These are phyloP conservation scores for Crithidia thermophila DNA, from an alignment of 208 protist species.

Conservation along the genomic window DNA sequence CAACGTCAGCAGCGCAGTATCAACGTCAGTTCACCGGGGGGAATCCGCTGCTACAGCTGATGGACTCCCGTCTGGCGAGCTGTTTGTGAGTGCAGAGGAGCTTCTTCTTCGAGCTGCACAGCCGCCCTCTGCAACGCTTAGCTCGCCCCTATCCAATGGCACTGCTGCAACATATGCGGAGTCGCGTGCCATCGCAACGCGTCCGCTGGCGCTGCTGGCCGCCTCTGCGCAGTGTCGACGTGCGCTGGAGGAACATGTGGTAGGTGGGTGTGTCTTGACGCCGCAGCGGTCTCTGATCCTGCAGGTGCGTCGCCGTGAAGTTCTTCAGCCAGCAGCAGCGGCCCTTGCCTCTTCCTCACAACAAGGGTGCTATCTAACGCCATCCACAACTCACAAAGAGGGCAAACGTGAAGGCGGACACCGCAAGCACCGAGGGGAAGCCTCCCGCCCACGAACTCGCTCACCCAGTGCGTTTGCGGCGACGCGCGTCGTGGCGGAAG, in stretches of 20 bases:
- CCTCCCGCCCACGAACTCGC: background rate
- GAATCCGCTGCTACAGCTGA: too few relatives aligned
- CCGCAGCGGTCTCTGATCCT: conserved; percentile 45
- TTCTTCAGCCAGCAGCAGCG: too few relatives aligned
- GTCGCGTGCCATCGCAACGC: conserved; percentile 19
- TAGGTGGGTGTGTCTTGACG: conserved; percentile 46
- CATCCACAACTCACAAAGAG: too few relatives aligned
- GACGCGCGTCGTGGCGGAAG: background rate
- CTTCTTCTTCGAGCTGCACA: background rate
- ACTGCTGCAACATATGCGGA: too few relatives aligned
- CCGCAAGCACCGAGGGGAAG: background rate
- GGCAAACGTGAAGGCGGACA: background rate
- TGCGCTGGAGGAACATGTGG: conserved; percentile 36
- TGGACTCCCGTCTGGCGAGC: too few relatives aligned
- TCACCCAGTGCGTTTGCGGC: background rate
- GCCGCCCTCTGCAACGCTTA: background rate
- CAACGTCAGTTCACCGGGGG: too few relatives aligned
- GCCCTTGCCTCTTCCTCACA: too few relatives aligned
- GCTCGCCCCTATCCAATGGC: too few relatives aligned
- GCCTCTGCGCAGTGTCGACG: conserved; percentile 33
- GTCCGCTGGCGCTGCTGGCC: conserved; percentile 51
- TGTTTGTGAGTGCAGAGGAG: conserved; percentile 1
- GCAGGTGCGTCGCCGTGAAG: conserved; percentile 16
- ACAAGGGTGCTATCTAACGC: too few relatives aligned
- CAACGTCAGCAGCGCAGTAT: too few relatives aligned